phyloP scores from a whole-genome alignment of 2,329 filamentous ascomycete genomes.

The Byssoonygena ceratinophila region DNA sequence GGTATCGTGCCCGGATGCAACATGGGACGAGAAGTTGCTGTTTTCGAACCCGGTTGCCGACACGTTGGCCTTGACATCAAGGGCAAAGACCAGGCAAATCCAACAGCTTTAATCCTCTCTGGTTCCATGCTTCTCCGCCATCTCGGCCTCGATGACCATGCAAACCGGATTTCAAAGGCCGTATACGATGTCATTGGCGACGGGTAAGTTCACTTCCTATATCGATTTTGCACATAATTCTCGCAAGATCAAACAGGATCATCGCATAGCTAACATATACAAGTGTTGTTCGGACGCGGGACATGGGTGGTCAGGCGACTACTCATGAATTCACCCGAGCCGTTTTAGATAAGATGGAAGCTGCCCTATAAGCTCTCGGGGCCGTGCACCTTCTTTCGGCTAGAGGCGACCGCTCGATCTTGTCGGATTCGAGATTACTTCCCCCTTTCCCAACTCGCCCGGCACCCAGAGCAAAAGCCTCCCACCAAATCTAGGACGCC shows the following conservation, averaged over 20 bases:
- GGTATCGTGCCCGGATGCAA: slow-evolving; percentile 98
- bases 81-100: slow-evolving; percentile 99
- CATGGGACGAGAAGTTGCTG: slow-evolving; percentile 96
- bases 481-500: background rate
- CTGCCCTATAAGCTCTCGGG: slow-evolving; percentile 43
- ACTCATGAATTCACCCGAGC: slow-evolving; percentile 94
- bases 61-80: slow-evolving; percentile 99
- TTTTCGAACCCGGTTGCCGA: slow-evolving; percentile 98
- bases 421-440: background rate
- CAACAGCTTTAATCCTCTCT: slow-evolving; percentile 86
- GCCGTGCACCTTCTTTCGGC: background rate
- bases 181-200: slow-evolving; percentile 75
- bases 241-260: background rate
- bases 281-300: slow-evolving; percentile 60
- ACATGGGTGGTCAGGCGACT: slow-evolving; percentile 85
- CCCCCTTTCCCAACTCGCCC: background rate
- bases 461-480: background rate
- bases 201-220: slow-evolving; percentile 51
- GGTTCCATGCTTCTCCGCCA: slow-evolving; percentile 96
- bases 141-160: slow-evolving; percentile 93
- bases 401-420: background rate
- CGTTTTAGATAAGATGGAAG: slow-evolving; percentile 92
- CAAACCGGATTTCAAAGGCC: slow-evolving; percentile 86
- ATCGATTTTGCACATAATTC: background rate
- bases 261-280: background rate